Base-by-base conservation (phyloP, 2,329 filamentous ascomycete species). In the Hypoxylon sp. region DNA sequence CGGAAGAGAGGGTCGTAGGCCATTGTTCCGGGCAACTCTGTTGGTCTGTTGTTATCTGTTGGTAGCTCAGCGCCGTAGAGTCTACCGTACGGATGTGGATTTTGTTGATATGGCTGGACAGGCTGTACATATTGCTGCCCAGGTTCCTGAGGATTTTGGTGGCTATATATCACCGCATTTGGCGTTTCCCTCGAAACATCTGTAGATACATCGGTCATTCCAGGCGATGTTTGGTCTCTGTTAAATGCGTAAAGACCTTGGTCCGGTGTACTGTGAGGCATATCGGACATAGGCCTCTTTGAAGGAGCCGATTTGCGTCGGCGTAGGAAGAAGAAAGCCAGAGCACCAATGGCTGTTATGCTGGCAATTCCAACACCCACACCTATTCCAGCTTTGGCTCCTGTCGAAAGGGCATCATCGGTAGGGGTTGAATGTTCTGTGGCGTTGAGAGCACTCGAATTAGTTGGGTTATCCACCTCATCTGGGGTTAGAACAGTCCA, bases 381-480 rank as follows among this genome's bases (percentile, higher is more conserved):
- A 3, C 67, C 70, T 27, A 71, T 69, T 7, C 69, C 72, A n/a
- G 65, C 71, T 27, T 67, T 62, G 6, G 67, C 67, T 13, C 69
- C 71, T 5, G 60, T 64, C 9, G 64, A 63, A 11, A 69, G 54
- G 8, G 61, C 63, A 19, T 44, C 36, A 12, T 51, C 19, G 2
- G 31, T 31, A 16, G 26, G 7, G 27, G 23, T 35, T 35, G 17
- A 12, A 27, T 17, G 17, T 15, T 21, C 30, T 12, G 55, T 53
- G 8, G 52, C 35, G n/a, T 12, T 38, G 17, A 59, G 45, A 36
- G 57, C 40, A 9, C 38, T 49, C 13, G 57, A 38, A 13, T 26
- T 54, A 5, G 46, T 45, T 3, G 57, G 45, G 29, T 23, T 40
- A 20, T 29, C 52, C 38, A 56, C 58, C 8, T 67, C 60, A 3